Evolutionary conservation across 345 rosid genomes (phyloP).

Genomic region (Ceriops tagal): DNA sequence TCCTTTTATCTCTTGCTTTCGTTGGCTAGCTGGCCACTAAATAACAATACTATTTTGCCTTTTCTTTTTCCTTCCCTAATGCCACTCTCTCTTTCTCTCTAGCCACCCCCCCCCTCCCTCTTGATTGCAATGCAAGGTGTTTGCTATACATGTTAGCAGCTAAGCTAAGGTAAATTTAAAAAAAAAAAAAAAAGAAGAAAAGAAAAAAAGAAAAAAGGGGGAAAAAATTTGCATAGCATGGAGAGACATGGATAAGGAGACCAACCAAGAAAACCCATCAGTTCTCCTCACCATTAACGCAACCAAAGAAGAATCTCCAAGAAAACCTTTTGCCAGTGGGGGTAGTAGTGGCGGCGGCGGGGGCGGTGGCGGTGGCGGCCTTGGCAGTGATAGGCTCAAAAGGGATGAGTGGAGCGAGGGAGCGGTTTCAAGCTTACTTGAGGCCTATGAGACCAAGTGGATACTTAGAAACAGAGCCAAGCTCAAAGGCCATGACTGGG

Average conservation of each 20-base stretch:
- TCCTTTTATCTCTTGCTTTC: constrained; percentile 8
- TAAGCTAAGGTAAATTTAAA: constrained; percentile 16
- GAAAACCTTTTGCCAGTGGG: constrained; percentile 19
- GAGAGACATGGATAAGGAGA: constrained; percentile 68
- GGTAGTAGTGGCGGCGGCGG: constrained; percentile 18
- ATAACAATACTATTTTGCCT: background rate
- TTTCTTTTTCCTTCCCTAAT: constrained; percentile 19
- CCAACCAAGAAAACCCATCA: constrained; percentile 40
- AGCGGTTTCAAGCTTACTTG: constrained; percentile 83
- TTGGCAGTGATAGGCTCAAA: constrained; percentile 59
- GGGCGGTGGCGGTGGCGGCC: constrained; percentile 23
- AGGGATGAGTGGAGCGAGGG: constrained; percentile 99
- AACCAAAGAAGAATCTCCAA: constrained; percentile 35
- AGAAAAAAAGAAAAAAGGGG: too few species aligned
- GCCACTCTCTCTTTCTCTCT: constrained; percentile 18
- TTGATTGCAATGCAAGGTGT: constrained; percentile 1
- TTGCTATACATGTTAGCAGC: constrained; percentile 29
- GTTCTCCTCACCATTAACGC: constrained; percentile 26
- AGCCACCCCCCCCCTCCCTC: background rate
- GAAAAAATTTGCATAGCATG: constrained; percentile 24
- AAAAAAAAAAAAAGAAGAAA: too few species aligned
- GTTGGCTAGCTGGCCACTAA: constrained; percentile 12
- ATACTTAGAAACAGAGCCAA: constrained; percentile 83
- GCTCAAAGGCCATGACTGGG: constrained; percentile 98
- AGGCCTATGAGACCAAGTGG: constrained; percentile 91